Evolutionary conservation across 805 yeast species (phyloP), one percentile per base, ranked within the genome.

Genomic region (Saccharomycopsis schoenii): DNA sequence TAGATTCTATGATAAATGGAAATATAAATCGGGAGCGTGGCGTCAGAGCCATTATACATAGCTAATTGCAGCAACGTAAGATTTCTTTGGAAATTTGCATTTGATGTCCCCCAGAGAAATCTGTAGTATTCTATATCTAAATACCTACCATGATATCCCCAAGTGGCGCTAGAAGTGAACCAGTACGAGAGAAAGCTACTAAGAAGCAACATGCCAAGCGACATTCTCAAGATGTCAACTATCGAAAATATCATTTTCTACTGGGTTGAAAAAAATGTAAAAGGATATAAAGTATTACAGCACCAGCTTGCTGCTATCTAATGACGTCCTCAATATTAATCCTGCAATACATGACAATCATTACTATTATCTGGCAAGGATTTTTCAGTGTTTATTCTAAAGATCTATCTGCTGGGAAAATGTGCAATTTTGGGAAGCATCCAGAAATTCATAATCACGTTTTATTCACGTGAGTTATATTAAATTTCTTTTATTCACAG

Each of bases 121-220:
- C 69, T 64, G 55, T 78, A 67, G 66, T 77, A 86, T 5, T 75
- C 62, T 1, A 73, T 70, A 67, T 81, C 76, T 15, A 78, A 61
- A 73, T 77, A 77, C 64, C 76, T 76, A 0, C 87, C 85, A 2
- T 76, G 69, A 67, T 80, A 78, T 5, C 88, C 87, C 90, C 90
- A 86, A 0, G 82, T 75, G 2, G 79, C 60, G 0, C 86, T 69
- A 1, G 80, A 77, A 0, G 91, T 86, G 63, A 84, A 75, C 73
- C 78, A 77, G 72, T 81, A 85, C 0, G 89, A 85, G 2, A 80
- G 66, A 1, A 79, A 17, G 9, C 81, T 74, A 65, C 79, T 81
- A 21, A 82, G 58, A 5, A 80, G 62, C 2, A 83, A 63, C 0
- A 81, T 2, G 0, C 86, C 86, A 0, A 75, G 74, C 1, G 79